These are phyloP conservation scores for Pseudopithomyces maydicus DNA, from an alignment of 2,329 filamentous ascomycete genomes.

Conservation along the genomic window DNA sequence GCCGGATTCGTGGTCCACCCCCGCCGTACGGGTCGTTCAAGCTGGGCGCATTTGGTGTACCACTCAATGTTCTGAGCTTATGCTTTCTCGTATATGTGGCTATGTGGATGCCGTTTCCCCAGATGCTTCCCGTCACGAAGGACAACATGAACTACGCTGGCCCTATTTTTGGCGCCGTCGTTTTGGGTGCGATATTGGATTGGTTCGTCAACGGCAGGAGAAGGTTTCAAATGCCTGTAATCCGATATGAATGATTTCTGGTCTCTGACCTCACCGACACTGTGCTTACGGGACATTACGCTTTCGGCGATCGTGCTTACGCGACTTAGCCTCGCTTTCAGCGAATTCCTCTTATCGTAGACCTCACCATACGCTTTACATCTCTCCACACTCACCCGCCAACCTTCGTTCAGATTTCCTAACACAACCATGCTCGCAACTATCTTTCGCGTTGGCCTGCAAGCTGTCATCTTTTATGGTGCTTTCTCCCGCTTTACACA, in stretches of 20 bases:
- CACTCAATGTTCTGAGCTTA: conserved; percentile 31
- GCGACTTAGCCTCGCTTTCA: too few species aligned
- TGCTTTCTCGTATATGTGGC: conserved; percentile 32
- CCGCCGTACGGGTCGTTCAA: conserved; percentile 34
- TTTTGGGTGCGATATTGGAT: conserved; percentile 10
- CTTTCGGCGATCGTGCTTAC: too few species aligned
- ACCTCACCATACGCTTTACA: too few species aligned
- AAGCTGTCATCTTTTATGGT: neutral
- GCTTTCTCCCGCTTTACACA: conserved; percentile 6
- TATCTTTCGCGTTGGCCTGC: neutral
- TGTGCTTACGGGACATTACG: too few species aligned
- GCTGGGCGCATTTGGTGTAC: conserved; percentile 29
- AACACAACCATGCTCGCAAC: neutral
- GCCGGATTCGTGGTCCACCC: conserved; percentile 21
- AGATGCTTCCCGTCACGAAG: conserved; percentile 29
- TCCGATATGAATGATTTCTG: neutral
- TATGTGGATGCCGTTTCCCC: conserved; percentile 38
- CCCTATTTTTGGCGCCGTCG: conserved; percentile 31
- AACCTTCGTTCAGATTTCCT: too few species aligned
- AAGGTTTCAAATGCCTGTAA: neutral
- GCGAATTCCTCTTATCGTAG: too few species aligned
- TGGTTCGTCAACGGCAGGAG: neutral
- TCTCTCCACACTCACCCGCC: too few species aligned
- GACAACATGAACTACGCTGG: conserved; percentile 40
- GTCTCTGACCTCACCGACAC: too few species aligned